Conservation (phyloP, 441 rosid species). For the Manihot esculenta region DNA sequence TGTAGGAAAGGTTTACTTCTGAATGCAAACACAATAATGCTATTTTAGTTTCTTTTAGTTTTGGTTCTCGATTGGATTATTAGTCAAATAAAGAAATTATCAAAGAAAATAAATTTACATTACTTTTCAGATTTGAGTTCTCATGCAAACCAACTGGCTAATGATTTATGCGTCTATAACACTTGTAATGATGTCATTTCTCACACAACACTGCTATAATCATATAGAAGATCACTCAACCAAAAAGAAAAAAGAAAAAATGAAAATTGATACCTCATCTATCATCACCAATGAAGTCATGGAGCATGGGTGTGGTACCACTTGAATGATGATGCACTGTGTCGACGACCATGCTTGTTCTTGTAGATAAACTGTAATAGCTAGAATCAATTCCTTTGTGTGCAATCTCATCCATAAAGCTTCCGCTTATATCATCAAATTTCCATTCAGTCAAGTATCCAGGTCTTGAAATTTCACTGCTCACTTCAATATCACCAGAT, state of each 20-base stretch:
- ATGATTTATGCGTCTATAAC: too few species aligned
- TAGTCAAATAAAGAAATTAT: too few species aligned
- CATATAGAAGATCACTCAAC: not conserved
- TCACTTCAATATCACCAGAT: constrained; percentile 54
- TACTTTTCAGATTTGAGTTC: too few species aligned
- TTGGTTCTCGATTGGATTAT: too few species aligned
- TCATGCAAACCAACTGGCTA: too few species aligned
- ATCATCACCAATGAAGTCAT: constrained; percentile 33
- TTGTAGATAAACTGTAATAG: constrained; percentile 23
- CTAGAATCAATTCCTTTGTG: constrained; percentile 19
- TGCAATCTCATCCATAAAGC: constrained; percentile 30
- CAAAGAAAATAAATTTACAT: too few species aligned
- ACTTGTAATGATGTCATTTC: too few species aligned
- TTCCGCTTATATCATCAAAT: constrained; percentile 37
- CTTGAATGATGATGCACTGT: not conserved
- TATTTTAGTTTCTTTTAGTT: too few species aligned
- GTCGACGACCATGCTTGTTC: constrained; percentile 21
- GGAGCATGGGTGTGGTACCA: constrained; percentile 25
- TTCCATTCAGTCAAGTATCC: constrained; percentile 55
- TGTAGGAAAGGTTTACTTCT: too few species aligned
- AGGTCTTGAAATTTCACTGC: constrained; percentile 45
- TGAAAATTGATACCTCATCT: constrained; percentile 23
- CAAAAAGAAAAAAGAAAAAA: too few species aligned
- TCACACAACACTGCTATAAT: too few species aligned
- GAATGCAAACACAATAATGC: too few species aligned